A percentile compares a stretch with the other conserved stretches of the same genome.
phyloP scores from a whole-genome alignment of 2,329 filamentous ascomycete species.

The Monilinia laxa region DNA sequence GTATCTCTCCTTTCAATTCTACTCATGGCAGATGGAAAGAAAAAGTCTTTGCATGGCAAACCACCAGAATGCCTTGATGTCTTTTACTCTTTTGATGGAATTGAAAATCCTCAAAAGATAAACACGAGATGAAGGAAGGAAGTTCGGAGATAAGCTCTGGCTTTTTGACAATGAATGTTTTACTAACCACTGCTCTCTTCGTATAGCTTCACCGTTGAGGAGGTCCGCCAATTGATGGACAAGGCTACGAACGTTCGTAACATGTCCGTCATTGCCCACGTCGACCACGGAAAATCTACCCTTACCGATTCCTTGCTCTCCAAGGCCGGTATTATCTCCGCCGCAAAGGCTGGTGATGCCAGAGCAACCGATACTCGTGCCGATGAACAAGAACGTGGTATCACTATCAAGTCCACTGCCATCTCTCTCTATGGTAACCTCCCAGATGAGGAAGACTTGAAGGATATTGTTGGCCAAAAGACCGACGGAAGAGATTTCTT shows the following conservation, averaged over 20 bases:
- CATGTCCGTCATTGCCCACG: slow-evolving; percentile 99
- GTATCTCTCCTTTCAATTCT: slow-evolving; percentile 46
- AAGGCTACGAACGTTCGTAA: slow-evolving; percentile 78
- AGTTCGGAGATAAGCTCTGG: slow-evolving; percentile 22
- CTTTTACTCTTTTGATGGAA: not conserved
- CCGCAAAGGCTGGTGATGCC: slow-evolving; percentile 92
- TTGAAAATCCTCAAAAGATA: slow-evolving; percentile 3
- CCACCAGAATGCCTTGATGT: not conserved
- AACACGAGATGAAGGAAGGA: slow-evolving; percentile 7
- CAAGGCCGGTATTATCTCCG: slow-evolving; percentile 99
- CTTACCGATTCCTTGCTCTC: slow-evolving; percentile 98
- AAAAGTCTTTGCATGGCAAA: not conserved
- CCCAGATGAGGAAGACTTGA: slow-evolving; percentile 77
- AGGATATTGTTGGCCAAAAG: slow-evolving; percentile 88
- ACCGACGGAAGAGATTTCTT: slow-evolving; percentile 94
- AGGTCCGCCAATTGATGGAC: slow-evolving; percentile 79
- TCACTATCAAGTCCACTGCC: slow-evolving; percentile 99
- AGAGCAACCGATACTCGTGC: slow-evolving; percentile 95
- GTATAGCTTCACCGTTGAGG: slow-evolving; percentile 94
- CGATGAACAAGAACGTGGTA: slow-evolving; percentile 99
- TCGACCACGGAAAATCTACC: slow-evolving; percentile 99
- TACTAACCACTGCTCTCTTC: slow-evolving; percentile 50
- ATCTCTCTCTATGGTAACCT: slow-evolving; percentile 96
- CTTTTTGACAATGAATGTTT: not conserved
- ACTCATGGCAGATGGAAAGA: not conserved